These are phyloP conservation scores for Russula earlei DNA, from an alignment of 768 basidiomycete species.

Conservation along the genomic window DNA sequence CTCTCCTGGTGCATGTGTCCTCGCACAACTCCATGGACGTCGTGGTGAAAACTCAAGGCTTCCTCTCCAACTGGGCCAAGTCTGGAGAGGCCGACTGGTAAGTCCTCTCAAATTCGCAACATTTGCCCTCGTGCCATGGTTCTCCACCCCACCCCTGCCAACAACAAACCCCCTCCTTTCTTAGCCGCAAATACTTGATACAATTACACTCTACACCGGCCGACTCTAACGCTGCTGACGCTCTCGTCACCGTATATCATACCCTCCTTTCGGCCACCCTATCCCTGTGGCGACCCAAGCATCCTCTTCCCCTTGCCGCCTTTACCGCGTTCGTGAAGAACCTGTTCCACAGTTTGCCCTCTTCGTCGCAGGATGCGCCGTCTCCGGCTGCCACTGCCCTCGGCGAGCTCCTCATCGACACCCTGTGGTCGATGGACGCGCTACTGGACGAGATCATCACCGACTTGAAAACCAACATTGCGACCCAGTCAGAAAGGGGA, in stretches of 20 bases:
- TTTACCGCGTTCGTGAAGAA: conserved; percentile 59
- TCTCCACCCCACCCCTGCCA: neutral
- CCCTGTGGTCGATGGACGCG: conserved; percentile 73
- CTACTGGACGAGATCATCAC: conserved; percentile 61
- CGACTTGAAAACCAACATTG: conserved; percentile 38
- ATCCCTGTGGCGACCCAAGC: conserved; percentile 42
- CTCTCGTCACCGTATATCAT: conserved; percentile 59
- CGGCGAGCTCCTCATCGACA: conserved; percentile 66
- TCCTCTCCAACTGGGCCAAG: conserved; percentile 16
- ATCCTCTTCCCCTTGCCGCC: conserved; percentile 37
- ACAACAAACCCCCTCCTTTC: neutral
- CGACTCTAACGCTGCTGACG: conserved; percentile 43
- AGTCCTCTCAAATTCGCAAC: neutral
- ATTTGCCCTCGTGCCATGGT: neutral
- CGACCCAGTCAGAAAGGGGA: neutral
- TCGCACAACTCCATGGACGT: conserved; percentile 10
- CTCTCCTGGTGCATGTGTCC: neutral
- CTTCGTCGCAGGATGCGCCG: conserved; percentile 39
- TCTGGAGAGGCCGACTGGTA: conserved; percentile 18
- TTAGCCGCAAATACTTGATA: conserved; percentile 53
- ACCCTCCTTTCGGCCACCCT: conserved; percentile 54
- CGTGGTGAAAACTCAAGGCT: conserved; percentile 9
- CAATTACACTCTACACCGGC: conserved; percentile 50
- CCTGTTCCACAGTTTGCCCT: conserved; percentile 54
- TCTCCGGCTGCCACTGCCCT: conserved; percentile 37